Base-by-base conservation (phyloP, 2,329 filamentous ascomycete species). In the Aureobasidium pullulans region DNA sequence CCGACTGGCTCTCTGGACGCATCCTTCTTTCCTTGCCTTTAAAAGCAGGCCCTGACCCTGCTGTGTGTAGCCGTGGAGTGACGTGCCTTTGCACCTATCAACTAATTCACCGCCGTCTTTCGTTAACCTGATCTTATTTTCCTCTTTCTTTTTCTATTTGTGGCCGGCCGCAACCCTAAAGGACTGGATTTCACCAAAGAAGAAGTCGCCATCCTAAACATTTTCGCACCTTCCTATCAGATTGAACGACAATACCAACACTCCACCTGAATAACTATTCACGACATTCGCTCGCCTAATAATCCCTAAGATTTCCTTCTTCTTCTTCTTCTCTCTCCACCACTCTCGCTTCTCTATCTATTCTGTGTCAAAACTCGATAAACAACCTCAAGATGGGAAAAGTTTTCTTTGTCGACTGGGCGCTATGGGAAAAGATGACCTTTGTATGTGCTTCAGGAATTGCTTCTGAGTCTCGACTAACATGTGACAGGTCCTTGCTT, bases 341-440 rank as follows among this genome's bases (percentile, higher is more conserved):
- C 29, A 23, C 19, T 2, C 39, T 39, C 28, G 7, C 13, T 32
- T 29, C 6, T 10, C n/a, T 32, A 57, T 32, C 52, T 32, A 10
- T 48, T 16, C 10, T 31, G 34, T 31, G 2, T 19, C 54, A 40
- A 16, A 59, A 5, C 15, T 44, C 31, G 39, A 56, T 11, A 28
- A 34, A 16, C 32, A 47, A n/a, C 3, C n/a, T 11, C 42, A 34
- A 31, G 2, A 63, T 63, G 62, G 46, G 47, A 3, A 60, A 62
- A 53, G 54, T 19, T 15, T 79, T 79, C 70, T 80, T 79, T 65
- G 68, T 62, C 19, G 71, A 64, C 52, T 96, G 90, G 91, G 77
- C 82, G 66, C 76, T 94, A 67, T 96, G 91, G 91, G 84, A 94
- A 79, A 85, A 96, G 77, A 86, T 96, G 85, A 89, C 86, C 57